Percentiles rank a stretch among this genome's conserved stretches.
These are phyloP conservation scores for Rhodotorula sp. DNA, from an alignment of 1,284 basidiomycete genomes.

Conservation along the genomic window DNA sequence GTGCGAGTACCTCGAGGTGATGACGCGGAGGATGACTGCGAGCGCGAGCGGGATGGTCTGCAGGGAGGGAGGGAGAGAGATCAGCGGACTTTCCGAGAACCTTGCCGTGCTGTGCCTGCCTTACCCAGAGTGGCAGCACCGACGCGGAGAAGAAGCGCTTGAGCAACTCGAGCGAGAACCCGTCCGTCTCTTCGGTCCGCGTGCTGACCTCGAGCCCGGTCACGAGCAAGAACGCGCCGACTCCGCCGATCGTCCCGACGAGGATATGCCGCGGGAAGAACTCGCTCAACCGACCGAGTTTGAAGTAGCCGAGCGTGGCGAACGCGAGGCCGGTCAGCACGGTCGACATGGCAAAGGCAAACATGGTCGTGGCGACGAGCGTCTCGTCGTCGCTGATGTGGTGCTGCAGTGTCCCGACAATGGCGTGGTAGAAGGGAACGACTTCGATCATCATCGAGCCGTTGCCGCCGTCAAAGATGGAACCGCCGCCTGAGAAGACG, in stretches of 20 bases:
- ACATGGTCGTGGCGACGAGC: constrained; percentile 86
- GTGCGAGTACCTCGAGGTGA: constrained; percentile 78
- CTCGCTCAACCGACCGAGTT: constrained; percentile 81
- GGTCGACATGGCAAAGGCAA: constrained; percentile 83
- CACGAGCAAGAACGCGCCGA: constrained; percentile 86
- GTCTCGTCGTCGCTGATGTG: constrained; percentile 59
- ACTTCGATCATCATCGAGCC: constrained; percentile 99
- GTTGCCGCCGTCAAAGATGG: constrained; percentile 72
- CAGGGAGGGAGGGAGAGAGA: constrained; percentile 61
- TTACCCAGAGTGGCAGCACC: constrained; percentile 43
- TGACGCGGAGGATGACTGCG: constrained; percentile 73
- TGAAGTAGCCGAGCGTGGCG: constrained; percentile 77
- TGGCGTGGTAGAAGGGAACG: constrained; percentile 93
- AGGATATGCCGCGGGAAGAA: constrained; percentile 97
- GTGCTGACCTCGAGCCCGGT: constrained; percentile 84
- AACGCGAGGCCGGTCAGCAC: constrained; percentile 90
- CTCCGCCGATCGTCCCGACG: constrained; percentile 93
- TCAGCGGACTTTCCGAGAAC: constrained; percentile 38
- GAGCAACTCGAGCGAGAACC: constrained; percentile 65
- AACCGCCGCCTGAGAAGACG: constrained; percentile 80
- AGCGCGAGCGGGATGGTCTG: constrained; percentile 62
- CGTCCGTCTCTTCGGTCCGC: constrained; percentile 76
- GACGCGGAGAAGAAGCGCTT: constrained; percentile 50
- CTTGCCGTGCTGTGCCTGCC: background rate
- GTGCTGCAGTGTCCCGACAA: constrained; percentile 72